Percentiles rank a stretch among this genome's conserved stretches.
These are phyloP conservation scores for Fusarium keratoplasticum DNA, from an alignment of 2,329 filamentous ascomycete species.

Conservation along the genomic window DNA sequence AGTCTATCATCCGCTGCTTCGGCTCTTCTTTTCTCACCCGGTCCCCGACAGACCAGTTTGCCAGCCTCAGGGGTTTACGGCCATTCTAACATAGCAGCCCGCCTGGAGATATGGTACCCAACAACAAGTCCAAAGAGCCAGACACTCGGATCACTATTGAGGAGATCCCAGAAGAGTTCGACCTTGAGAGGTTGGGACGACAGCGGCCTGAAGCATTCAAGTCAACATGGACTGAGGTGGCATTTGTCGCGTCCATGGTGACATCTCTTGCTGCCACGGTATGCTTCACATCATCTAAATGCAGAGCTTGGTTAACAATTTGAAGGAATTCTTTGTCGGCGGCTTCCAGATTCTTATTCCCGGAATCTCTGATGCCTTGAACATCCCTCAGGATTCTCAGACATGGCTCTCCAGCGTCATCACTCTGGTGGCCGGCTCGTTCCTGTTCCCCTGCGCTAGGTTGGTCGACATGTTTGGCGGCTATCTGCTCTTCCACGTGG, in stretches of 20 bases:
- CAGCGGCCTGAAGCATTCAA: slow-evolving; percentile 67
- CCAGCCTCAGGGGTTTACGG: neutral
- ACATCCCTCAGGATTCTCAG: slow-evolving; percentile 70
- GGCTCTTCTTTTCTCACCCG: neutral
- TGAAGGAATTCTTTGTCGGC: slow-evolving; percentile 76
- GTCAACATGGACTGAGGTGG: slow-evolving; percentile 63
- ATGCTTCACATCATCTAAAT: slow-evolving; percentile 38
- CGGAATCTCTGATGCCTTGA: slow-evolving; percentile 67
- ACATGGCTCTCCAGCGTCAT: slow-evolving; percentile 74
- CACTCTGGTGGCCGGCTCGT: slow-evolving; percentile 64
- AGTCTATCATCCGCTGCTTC: neutral
- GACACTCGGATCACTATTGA: slow-evolving; percentile 10
- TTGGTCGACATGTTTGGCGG: slow-evolving; percentile 70
- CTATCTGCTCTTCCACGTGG: slow-evolving; percentile 66
- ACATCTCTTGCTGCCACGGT: slow-evolving; percentile 70
- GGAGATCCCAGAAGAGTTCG: slow-evolving; percentile 33
- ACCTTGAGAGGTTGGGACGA: slow-evolving; percentile 68
- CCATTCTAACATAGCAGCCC: neutral
- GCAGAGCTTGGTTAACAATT: neutral
- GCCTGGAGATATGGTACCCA: neutral
- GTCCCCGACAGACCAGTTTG: neutral
- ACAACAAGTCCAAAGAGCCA: neutral
- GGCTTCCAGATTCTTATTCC: slow-evolving; percentile 80
- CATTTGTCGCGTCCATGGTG: slow-evolving; percentile 69
- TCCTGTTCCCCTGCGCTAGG: slow-evolving; percentile 72